Percentiles rank a stretch among this genome's conserved stretches.
Conservation (phyloP, 176 grass and related monocot genomes). For the Ananas comosus region DNA sequence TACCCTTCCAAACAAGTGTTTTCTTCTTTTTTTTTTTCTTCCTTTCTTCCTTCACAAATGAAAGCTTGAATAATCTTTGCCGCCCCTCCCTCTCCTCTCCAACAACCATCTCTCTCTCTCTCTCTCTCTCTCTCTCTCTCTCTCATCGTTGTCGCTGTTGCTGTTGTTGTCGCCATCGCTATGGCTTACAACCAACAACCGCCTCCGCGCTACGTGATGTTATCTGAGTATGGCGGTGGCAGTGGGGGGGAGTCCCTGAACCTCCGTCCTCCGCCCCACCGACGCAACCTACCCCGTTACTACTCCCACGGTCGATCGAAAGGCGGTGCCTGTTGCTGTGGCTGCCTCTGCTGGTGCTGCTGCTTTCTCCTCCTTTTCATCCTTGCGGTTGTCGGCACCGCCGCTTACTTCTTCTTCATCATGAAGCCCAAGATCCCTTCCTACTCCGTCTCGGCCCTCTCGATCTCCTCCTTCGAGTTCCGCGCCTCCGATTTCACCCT, state of each 20-base stretch:
- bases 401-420: slow-evolving; percentile 24
- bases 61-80: neutral
- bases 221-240: slow-evolving; percentile 10
- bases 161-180: neutral
- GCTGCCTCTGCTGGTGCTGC: slow-evolving; percentile 51
- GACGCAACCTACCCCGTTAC: slow-evolving; percentile 55
- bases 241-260: neutral
- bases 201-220: slow-evolving; percentile 26
- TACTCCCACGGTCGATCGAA: slow-evolving; percentile 7
- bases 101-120: neutral
- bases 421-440: slow-evolving; percentile 58
- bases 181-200: slow-evolving; percentile 13
- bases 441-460: slow-evolving; percentile 65
- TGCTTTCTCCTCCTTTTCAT: slow-evolving; percentile 58
- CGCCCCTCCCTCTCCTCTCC: neutral
- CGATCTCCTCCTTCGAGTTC: slow-evolving; percentile 56
- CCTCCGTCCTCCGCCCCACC: slow-evolving; percentile 15
- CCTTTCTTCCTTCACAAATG: neutral
- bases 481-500: slow-evolving; percentile 42
- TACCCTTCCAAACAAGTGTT: neutral
- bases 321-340: slow-evolving; percentile 28
- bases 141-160: neutral
- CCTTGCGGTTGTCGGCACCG: slow-evolving; percentile 7
- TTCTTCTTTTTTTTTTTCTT: no score
- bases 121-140: neutral